Evolutionary conservation across 2,329 filamentous ascomycete species (phyloP), one percentile per base, ranked within the genome.

Genomic region (Dryadomyces sulphureus): DNA sequence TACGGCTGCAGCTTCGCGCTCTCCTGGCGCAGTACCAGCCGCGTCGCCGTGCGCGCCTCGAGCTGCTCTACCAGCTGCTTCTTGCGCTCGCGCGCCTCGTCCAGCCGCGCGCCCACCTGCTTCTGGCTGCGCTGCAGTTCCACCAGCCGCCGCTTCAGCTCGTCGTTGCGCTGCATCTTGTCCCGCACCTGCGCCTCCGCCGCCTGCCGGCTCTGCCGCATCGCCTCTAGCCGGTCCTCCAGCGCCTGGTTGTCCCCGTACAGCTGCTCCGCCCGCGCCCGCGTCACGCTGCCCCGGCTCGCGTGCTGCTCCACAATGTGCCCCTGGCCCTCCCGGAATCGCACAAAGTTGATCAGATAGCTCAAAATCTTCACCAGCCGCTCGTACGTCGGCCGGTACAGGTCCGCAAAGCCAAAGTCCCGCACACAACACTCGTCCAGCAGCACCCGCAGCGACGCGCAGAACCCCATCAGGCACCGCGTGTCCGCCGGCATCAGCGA

Each of bases 321-420:
- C 1, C 88, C 93, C 63, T 96, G 90, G 51, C 83, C 88, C 66
- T 95, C 89, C 55, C 92, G 84, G 66, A 96, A 98, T 45, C 92
- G 81, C 54, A 96, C 89, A 64, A 98, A 98, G 65, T 98, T 98
- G 69, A 98, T 98, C 52, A 96, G 77, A 64, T 95, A 95, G 53
- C 86, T 94, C 61, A 98, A 92, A 57, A 96, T 93, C 67, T 92
- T 94, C 57, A 90, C 83, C 14, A 96, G 74, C 39, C 92, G 84
- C 48, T 86, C 83, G 59, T 93, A 85, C 1, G 87, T 94, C 16
- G 92, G 92, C 60, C 83, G 84, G 60, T 93, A 90, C 6, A 98
- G 69, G 61, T 98, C 92, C 49, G 81, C 80, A 64, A 96, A 94
- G 32, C 84, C 87, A 57, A 98, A 94, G 63, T 98, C 92, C 50